Conservation (phyloP, 371 early-diverging fungal genomes). For the Phascolomyces articulosus region DNA sequence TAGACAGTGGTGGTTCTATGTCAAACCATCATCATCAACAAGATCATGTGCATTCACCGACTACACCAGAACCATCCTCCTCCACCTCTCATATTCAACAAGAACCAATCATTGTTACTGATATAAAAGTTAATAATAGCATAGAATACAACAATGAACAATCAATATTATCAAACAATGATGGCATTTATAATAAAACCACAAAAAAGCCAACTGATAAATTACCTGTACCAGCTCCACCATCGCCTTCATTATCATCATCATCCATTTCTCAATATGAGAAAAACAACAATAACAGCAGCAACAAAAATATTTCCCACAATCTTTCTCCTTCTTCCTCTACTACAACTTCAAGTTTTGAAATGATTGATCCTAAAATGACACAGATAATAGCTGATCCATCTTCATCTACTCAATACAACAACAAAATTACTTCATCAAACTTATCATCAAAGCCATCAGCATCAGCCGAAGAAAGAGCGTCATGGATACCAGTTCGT, state of each 20-base stretch:
- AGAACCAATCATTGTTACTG: not conserved
- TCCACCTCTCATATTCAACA: not conserved
- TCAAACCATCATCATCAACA: no score
- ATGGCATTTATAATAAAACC: not conserved
- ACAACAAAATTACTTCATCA: no score
- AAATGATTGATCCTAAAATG: not conserved
- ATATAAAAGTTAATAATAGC: not conserved
- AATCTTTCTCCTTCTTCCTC: not conserved
- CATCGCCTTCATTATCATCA: not conserved
- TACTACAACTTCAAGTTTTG: constrained; percentile 1
- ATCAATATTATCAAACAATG: not conserved
- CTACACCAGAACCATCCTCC: not conserved
- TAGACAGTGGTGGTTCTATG: no score
- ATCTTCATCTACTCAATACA: not conserved
- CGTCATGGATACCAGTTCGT: not conserved
- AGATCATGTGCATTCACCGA: not conserved
- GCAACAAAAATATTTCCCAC: not conserved
- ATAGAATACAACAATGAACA: not conserved
- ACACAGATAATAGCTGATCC: no score
- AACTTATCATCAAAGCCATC: not conserved
- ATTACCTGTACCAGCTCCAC: not conserved
- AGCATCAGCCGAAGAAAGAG: not conserved
- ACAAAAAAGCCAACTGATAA: not conserved
- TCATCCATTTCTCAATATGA: not conserved
- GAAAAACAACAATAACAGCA: no score